Base-by-base conservation (phyloP, 129 eudicot species). In the Lonicera japonica region DNA sequence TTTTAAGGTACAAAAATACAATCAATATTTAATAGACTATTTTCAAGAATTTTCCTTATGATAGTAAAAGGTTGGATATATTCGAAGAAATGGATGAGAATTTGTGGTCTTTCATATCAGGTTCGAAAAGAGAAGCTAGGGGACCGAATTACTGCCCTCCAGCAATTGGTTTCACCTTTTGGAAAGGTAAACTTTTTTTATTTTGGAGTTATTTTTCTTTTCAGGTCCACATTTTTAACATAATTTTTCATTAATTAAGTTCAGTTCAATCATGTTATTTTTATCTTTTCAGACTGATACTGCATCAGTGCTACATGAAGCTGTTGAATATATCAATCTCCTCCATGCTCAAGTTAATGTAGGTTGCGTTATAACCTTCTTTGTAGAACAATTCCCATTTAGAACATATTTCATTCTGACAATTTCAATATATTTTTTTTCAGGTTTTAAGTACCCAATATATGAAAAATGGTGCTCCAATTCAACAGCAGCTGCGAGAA, bases 221-320 rank as follows among this genome's bases (percentile, higher is more conserved):
- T 14, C 13, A 1, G 8, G 3, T 43, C 13, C 16, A 15, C 10
- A 15, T 60, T 22, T 11, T 14, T 3, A 21, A 6, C 14, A 23
- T n/a, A 19, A 67, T 25, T 23, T 29, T 19, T 24, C 20, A 47
- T 15, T 50, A 36, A 25, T 29, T 19, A 21, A 36, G 43, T 36
- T 9, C 17, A 55, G 38, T 60, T 68, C 48, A 38, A 34, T 51
- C 8, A 39, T 53, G 0, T 4, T 55, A 21, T 14, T 3, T 10
- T 43, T 43, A 1, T 8, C 21, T 4, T 59, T 68, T 25, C 94
- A 92, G 98, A 92, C 98, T 50, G 98, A 92, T 80, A 92, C 98
- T 11, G 98, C 98, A 23, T 92, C 98, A 34, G 98, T 92, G 76
- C 95, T 92, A 38, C 98, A 92, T 25, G 98, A 92, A 82, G 98